Percentiles rank a stretch among this genome's conserved stretches.
Evolutionary conservation across 192 early-diverging fungal genomes (phyloP).

Genomic region (Backusella liffmaniae): DNA sequence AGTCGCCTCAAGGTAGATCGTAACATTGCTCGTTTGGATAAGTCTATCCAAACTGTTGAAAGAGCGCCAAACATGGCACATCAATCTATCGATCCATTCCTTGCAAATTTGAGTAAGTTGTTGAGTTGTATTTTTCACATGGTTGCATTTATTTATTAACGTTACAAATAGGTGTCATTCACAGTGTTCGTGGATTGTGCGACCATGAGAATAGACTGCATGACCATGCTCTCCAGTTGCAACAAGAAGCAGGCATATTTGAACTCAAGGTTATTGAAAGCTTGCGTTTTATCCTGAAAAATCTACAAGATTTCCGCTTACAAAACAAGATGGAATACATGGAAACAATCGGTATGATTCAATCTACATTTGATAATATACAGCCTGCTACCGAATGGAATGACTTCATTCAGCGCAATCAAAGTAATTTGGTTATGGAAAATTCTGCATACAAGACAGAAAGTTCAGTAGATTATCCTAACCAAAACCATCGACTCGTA

Average conservation of each 20-base stretch:
- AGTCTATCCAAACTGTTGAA: slow-evolving; percentile 3
- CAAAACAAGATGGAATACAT: slow-evolving; percentile 19
- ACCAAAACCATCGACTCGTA: slow-evolving; percentile 36
- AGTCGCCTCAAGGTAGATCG: slow-evolving; percentile 20
- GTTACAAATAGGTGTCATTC: slow-evolving; percentile 6
- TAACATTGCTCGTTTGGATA: slow-evolving; percentile 12
- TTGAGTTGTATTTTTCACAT: not conserved
- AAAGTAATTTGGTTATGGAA: slow-evolving; percentile 39
- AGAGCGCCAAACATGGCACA: not conserved
- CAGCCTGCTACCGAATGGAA: slow-evolving; percentile 42
- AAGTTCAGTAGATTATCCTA: slow-evolving; percentile 33
- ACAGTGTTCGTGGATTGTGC: slow-evolving; percentile 13
- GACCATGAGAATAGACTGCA: slow-evolving; percentile 37
- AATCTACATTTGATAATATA: slow-evolving; percentile 28
- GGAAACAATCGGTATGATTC: slow-evolving; percentile 20
- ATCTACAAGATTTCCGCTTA: slow-evolving; percentile 23
- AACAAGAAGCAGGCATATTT: slow-evolving; percentile 24
- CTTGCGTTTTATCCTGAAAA: slow-evolving; percentile 10
- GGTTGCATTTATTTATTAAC: not conserved
- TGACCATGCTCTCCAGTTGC: slow-evolving; percentile 28
- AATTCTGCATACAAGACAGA: slow-evolving; percentile 33
- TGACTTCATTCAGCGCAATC: slow-evolving; percentile 39
- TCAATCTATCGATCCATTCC: slow-evolving; percentile 18
- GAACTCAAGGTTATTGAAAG: slow-evolving; percentile 31
- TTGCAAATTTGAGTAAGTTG: slow-evolving; percentile 24